Evolutionary conservation across 805 yeast species (phyloP), one percentile per base, ranked within the genome.

Genomic region (Wickerhamiella qilinensis): DNA sequence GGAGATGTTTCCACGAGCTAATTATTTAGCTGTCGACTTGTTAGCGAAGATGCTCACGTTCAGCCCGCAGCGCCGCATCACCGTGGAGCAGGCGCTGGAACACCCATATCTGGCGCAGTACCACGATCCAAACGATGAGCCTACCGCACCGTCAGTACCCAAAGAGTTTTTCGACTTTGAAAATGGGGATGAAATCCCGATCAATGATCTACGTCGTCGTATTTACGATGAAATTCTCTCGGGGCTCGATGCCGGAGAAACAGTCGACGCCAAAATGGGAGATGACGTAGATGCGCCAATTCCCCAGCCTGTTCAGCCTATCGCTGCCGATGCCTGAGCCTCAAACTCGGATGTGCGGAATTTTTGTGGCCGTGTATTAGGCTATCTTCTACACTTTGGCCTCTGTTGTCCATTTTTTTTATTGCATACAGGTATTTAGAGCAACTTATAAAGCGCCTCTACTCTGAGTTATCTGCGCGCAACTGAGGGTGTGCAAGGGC

Each of bases 101-200:
- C 98, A 91, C 59, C 94, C 95, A 7, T 91, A 88, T 55, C 60
- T 91, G 39, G 67, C 75, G 35, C 71, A 81, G 24, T 91, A 95
- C 86, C 96, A 84, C 54, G 94, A 85, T 57, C 91, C 94, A 4
- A 69, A 71, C 22, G 97, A 91, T 55, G 97, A 91, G 59, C 65
- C 65, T 4, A 33, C 42, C 2, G 48, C 52, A 4, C 73, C 74
- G 17, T 80, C 82, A 30, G 76, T 91, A 22, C 91, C 94, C 1
- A 75, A 75, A 30, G 83, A 77, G 48, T 85, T 88, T 57, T 88
- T 91, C 51, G 91, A 82, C 46, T 91, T 91, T 53, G 98, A 91
- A 38, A 38, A 37, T 24, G 38, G 43, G 21, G 93, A 84, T 47
- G 80, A 77, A 39, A 64, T 88, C 43, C 67, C 77, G 5, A 66